Percentiles rank a stretch among this genome's conserved stretches.
These are phyloP conservation scores for Glutinoglossum americanum DNA, from an alignment of 495 filamentous ascomycete species.

Conservation along the genomic window DNA sequence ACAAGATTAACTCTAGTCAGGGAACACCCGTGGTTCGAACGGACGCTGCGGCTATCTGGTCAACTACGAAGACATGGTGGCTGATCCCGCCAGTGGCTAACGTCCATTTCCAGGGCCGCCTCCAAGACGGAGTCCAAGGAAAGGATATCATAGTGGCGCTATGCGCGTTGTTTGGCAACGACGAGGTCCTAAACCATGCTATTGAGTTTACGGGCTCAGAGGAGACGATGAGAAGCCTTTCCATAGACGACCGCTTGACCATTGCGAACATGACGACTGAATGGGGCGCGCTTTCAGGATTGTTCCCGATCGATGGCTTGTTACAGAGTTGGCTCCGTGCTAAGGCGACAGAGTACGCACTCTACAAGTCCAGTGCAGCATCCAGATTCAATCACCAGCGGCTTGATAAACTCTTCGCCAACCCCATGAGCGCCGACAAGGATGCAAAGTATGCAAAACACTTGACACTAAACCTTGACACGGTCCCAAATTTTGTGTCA, in stretches of 20 bases:
- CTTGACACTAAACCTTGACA: conserved; percentile 57
- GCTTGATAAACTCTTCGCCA: conserved; percentile 49
- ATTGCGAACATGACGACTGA: conserved; percentile 95
- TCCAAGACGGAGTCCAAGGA: conserved; percentile 69
- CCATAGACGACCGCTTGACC: conserved; percentile 57
- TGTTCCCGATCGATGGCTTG: conserved; percentile 66
- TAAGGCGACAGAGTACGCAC: conserved; percentile 37
- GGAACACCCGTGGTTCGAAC: conserved; percentile 69
- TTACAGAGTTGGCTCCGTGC: conserved; percentile 51
- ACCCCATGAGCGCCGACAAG: conserved; percentile 47
- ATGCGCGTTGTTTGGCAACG: conserved; percentile 69
- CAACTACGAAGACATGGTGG: conserved; percentile 70
- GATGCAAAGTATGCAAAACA: conserved; percentile 67
- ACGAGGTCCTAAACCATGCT: conserved; percentile 81
- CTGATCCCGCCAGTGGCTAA: conserved; percentile 71
- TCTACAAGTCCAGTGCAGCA: neutral
- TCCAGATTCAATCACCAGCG: conserved; percentile 42
- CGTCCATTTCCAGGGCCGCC: conserved; percentile 50
- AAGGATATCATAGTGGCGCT: conserved; percentile 94
- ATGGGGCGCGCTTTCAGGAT: conserved; percentile 65
- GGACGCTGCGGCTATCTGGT: conserved; percentile 74
- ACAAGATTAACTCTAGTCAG: conserved; percentile 17
- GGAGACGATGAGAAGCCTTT: conserved; percentile 52
- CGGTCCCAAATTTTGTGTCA: conserved; percentile 53
- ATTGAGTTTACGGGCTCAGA: conserved; percentile 75